phyloP scores from a whole-genome alignment of 2,329 filamentous ascomycete genomes.

The Fusarium globosum region DNA sequence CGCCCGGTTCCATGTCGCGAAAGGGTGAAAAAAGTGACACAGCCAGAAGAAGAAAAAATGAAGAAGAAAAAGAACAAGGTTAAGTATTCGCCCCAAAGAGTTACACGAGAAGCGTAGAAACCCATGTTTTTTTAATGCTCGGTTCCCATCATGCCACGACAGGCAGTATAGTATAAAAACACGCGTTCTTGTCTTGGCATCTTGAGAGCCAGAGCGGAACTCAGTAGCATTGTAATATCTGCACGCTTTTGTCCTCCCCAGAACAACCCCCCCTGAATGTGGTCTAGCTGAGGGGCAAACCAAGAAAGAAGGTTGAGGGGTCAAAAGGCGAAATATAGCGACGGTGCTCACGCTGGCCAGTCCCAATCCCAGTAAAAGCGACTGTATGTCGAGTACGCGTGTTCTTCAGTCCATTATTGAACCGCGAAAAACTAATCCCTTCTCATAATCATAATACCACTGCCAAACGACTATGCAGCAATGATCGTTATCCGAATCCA shows the following conservation, averaged over 20 bases:
- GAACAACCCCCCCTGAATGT: slow-evolving; percentile 7
- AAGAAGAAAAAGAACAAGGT: slow-evolving; percentile 29
- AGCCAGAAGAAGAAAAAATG: slow-evolving; percentile 17
- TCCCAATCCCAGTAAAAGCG: slow-evolving; percentile 29
- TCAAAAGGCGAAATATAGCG: slow-evolving; percentile 17
- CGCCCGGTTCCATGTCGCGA: slow-evolving; percentile 12
- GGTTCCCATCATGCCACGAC: slow-evolving; percentile 7
- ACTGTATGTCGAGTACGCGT: slow-evolving; percentile 35
- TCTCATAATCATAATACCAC: slow-evolving; percentile 35
- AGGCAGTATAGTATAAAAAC: slow-evolving; percentile 21
- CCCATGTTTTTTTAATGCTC: slow-evolving; percentile 34
- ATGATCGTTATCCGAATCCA: slow-evolving; percentile 21
- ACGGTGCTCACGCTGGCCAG: slow-evolving; percentile 17
- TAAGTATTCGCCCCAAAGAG: slow-evolving; percentile 35
- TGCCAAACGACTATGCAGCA: slow-evolving; percentile 28
- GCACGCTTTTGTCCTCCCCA: slow-evolving; percentile 14
- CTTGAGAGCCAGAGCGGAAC: slow-evolving; percentile 18
- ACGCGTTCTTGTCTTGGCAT: background rate
- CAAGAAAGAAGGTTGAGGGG: slow-evolving; percentile 32
- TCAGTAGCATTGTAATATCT: slow-evolving; percentile 34
- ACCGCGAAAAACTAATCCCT: slow-evolving; percentile 36
- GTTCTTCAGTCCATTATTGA: slow-evolving; percentile 38
- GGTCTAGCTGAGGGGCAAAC: slow-evolving; percentile 30
- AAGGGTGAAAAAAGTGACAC: slow-evolving; percentile 1
- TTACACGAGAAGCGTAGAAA: slow-evolving; percentile 43